A percentile compares a stretch with the other conserved stretches of the same genome.
These are phyloP conservation scores for Colletotrichum destructivum DNA, from an alignment of 2,329 filamentous ascomycete species.

Conservation along the genomic window DNA sequence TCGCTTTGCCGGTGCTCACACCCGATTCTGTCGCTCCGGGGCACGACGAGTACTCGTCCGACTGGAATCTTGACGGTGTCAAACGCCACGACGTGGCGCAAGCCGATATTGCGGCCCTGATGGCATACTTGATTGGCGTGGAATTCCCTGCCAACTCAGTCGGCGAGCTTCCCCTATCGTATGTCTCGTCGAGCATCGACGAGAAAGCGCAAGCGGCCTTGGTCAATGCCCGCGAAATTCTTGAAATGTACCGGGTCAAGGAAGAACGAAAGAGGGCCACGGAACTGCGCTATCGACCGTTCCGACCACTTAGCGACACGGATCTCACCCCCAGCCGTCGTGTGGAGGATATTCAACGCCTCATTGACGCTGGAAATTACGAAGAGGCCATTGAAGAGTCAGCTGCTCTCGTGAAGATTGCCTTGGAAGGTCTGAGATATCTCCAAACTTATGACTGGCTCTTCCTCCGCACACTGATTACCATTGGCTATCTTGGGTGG, in stretches of 20 bases:
- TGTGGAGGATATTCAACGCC: slow-evolving; percentile 74
- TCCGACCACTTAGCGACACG: slow-evolving; percentile 75
- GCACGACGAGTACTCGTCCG: slow-evolving; percentile 91
- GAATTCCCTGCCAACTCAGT: slow-evolving; percentile 98
- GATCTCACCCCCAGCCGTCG: slow-evolving; percentile 76
- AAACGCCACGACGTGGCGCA: slow-evolving; percentile 92
- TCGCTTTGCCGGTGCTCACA: slow-evolving; percentile 79
- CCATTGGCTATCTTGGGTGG: slow-evolving; percentile 93
- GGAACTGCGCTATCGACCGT: slow-evolving; percentile 85
- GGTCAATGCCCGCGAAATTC: slow-evolving; percentile 86
- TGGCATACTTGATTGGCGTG: slow-evolving; percentile 91
- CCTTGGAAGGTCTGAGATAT: slow-evolving; percentile 88
- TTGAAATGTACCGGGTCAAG: slow-evolving; percentile 98
- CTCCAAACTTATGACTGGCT: slow-evolving; percentile 99
- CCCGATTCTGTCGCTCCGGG: slow-evolving; percentile 76
- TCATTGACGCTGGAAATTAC: slow-evolving; percentile 77
- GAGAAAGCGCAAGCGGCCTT: slow-evolving; percentile 89
- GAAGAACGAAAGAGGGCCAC: slow-evolving; percentile 85
- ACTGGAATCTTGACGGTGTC: slow-evolving; percentile 88
- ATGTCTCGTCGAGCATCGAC: slow-evolving; percentile 78
- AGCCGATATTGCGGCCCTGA: slow-evolving; percentile 93
- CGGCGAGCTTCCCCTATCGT: slow-evolving; percentile 89
- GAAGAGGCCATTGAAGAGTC: slow-evolving; percentile 87
- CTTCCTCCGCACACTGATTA: slow-evolving; percentile 91
- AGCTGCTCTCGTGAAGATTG: slow-evolving; percentile 81